These are phyloP conservation scores for Mortierella sp. DNA, from an alignment of 371 early-diverging fungal species.

Conservation along the genomic window DNA sequence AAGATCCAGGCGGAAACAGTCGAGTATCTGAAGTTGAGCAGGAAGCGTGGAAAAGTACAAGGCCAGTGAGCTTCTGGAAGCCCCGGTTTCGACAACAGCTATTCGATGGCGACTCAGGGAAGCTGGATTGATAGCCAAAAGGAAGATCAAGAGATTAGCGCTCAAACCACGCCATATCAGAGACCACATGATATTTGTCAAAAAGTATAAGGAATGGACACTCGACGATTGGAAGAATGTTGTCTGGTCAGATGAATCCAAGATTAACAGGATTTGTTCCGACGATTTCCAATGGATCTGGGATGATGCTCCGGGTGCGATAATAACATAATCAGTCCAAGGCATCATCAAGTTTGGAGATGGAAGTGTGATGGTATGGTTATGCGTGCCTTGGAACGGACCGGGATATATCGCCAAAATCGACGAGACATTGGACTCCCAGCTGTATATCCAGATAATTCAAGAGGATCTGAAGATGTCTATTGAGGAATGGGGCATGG, in stretches of 20 bases:
- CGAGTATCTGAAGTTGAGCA: neutral
- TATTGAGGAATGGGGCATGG: conserved; percentile 24
- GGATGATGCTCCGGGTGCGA: too few relatives aligned
- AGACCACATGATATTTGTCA: conserved; percentile 30
- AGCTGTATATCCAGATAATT: conserved; percentile 45
- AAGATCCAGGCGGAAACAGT: neutral
- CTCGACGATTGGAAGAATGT: conserved; percentile 42
- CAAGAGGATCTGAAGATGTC: conserved; percentile 20
- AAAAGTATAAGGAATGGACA: too few relatives aligned
- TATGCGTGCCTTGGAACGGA: too few relatives aligned
- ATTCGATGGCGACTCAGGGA: neutral
- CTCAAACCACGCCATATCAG: conserved; percentile 20
- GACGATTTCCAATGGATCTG: conserved; percentile 24
- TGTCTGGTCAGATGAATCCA: conserved; percentile 54
- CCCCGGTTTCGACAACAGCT: neutral
- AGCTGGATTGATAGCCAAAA: neutral
- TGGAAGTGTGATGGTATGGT: conserved; percentile 36
- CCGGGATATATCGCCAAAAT: conserved; percentile 31
- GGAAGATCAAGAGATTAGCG: conserved; percentile 25
- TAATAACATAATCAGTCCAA: conserved; percentile 8
- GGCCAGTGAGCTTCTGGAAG: neutral
- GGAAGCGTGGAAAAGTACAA: neutral
- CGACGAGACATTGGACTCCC: conserved; percentile 39
- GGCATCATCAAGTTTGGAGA: conserved; percentile 44
- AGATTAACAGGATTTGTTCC: conserved; percentile 38